phyloP scores from a whole-genome alignment of 257 asterid genomes.

The Avicennia marina region DNA sequence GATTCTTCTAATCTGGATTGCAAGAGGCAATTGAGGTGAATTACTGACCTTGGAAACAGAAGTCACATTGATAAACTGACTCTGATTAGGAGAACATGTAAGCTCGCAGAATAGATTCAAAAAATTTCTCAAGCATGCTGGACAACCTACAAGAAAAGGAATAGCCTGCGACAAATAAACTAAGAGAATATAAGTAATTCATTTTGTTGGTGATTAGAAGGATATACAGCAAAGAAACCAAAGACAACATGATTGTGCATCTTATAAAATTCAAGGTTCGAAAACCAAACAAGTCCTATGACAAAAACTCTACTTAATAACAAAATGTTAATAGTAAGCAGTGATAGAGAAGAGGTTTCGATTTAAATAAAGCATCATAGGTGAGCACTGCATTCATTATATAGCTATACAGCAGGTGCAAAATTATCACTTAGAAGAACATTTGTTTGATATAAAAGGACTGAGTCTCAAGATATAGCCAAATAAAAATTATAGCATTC shows the following conservation, averaged over 20 bases:
- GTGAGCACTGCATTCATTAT: too few species aligned
- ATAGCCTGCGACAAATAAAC: constrained; percentile 71
- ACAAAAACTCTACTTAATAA: background rate
- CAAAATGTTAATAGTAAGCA: too few species aligned
- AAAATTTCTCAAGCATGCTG: constrained; percentile 98
- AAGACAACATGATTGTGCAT: background rate
- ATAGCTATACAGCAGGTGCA: too few species aligned
- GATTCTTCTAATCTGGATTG: too few species aligned
- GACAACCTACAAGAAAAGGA: constrained; percentile 99
- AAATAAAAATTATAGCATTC: too few species aligned
- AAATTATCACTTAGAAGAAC: too few species aligned
- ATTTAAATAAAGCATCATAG: too few species aligned
- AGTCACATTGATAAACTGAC: constrained; percentile 93
- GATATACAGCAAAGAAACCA: background rate
- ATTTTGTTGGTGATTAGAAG: background rate
- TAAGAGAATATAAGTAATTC: constrained; percentile 19
- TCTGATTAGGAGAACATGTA: constrained; percentile 95
- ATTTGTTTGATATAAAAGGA: too few species aligned
- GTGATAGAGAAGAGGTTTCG: too few species aligned
- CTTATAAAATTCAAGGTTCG: background rate
- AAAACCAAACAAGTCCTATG: background rate
- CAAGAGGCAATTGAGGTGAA: constrained; percentile 13
- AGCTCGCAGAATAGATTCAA: constrained; percentile 98
- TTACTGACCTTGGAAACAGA: constrained; percentile 62
- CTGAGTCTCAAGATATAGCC: too few species aligned